Base-by-base conservation (phyloP, 768 basidiomycete genomes). In the Candolleomyces eurysporus region DNA sequence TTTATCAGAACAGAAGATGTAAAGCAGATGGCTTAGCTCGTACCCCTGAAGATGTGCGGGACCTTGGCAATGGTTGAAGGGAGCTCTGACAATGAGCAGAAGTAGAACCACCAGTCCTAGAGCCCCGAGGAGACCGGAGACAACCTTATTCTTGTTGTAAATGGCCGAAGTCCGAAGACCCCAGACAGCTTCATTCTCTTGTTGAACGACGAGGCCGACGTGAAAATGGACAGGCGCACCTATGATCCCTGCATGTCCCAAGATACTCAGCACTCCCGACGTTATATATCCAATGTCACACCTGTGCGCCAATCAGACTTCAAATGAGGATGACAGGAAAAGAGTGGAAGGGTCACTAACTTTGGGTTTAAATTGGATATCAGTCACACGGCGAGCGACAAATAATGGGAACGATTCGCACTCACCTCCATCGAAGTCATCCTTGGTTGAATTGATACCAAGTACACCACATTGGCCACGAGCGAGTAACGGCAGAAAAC, bases 161-260 rank as follows among this genome's bases (percentile, higher is more conserved):
- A 61, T 61, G n/a, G 60, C 52, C 10, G 22, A 48, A 3, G 60
- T 61, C 48, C 60, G 42, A 4, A 61, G 32, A 3, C 53, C 60
- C 60, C 60, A 61, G 4, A 61, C 60, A n/a, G 31, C 60, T 61
- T 36, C 36, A 36, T 7, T 8, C 6, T 11, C 36, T 36, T 36
- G 36, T 36, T 36, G 6, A 36, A 5, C 6, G 2, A 36, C 36
- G 6, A 36, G 48, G 21, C 4, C 17, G 2, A 14, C 3, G 17
- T 7, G 42, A 11, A 39, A 32, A 9, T 54, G 32, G 19, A 7
- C 17, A 3, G 32, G 21, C 50, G 11, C 40, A 61, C 60, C 26
- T 17, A 61, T 46, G 16, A 61, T 48, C 5, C 60, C 60, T 14
- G 40, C 46, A 43, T 61, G 60, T 7, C 60, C 60, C 19, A 61